Evolutionary conservation across 306 rosid species (phyloP), one percentile per base, ranked within the genome.

Genomic region (Sphenostylis stenocarpa): DNA sequence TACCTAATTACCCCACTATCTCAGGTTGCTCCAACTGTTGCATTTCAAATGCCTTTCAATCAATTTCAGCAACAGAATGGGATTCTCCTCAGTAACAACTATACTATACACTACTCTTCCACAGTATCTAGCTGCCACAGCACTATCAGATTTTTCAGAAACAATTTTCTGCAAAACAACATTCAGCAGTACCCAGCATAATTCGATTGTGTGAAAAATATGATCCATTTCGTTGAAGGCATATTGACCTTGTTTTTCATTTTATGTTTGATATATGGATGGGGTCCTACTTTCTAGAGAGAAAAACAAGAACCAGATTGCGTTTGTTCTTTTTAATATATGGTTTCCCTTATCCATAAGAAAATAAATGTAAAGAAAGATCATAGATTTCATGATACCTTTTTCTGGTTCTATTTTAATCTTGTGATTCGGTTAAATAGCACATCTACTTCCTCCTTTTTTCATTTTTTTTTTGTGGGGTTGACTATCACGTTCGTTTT

Each of bases 11-110:
- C 69, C 28, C 28, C 28, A 26, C 28, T 26, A 26, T 26, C 88
- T 16, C 89, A 86, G 12, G 70, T 72, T 72, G 77, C 84, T 36
- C 71, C 80, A 19, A 73, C 41, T 61, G 41, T 83, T 34, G 39
- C 39, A 34, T 34, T 34, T 34, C 93, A 90, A 67, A 77, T 87
- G 31, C 83, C 87, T 43, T 77, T 84, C 13, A 81, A 78, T 16
- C 97, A 92, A 73, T 90, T 53, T 80, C 97, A 86, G 78, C 96
- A 84, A 82, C 91, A 83, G 16, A 90, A 82, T 51, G 47, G 73
- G 91, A 81, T 12, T 77, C 58, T 53, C 41, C 92, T 57, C 93
- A 85, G 57, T 83, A 89, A 75, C 91, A 26, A 26, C 28, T 26
- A 26, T 2, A 26, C 28, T 26, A 26, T 26, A 26, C 28, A 26